These are phyloP conservation scores for Cladorrhinum sp. DNA, from an alignment of 2,329 filamentous ascomycete species.

Conservation along the genomic window DNA sequence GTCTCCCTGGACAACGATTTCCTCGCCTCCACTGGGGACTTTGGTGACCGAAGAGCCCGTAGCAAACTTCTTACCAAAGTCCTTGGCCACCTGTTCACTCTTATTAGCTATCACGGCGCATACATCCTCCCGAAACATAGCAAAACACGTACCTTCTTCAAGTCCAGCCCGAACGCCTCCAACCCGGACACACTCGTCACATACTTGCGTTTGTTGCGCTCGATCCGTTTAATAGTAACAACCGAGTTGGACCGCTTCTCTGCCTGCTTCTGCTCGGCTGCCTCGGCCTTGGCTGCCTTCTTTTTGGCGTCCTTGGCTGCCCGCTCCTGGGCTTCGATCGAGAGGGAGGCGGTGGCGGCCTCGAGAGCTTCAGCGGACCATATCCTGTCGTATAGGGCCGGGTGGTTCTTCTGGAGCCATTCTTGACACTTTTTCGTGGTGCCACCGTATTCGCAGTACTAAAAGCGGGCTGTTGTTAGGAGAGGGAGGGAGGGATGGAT, in stretches of 20 bases:
- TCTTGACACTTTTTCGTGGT: conserved; percentile 96
- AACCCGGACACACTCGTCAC: conserved; percentile 90
- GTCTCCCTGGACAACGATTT: conserved; percentile 97
- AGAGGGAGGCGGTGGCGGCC: conserved; percentile 80
- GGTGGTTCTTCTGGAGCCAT: conserved; percentile 78
- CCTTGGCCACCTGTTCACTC: conserved; percentile 68
- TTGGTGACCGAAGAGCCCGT: conserved; percentile 93
- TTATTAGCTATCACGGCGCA: not conserved
- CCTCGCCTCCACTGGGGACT: conserved; percentile 78
- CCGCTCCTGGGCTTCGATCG: conserved; percentile 87
- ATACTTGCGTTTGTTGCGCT: conserved; percentile 96
- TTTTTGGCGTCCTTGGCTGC: conserved; percentile 95
- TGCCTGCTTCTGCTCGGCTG: conserved; percentile 77
- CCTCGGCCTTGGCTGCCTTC: conserved; percentile 91
- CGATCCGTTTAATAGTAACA: conserved; percentile 91
- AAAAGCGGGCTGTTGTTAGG: not conserved
- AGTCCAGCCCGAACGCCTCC: conserved; percentile 84
- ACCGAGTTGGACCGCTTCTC: conserved; percentile 80
- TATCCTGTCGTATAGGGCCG: conserved; percentile 70
- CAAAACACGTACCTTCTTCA: conserved; percentile 68
- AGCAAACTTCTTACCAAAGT: conserved; percentile 97
- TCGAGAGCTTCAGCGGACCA: conserved; percentile 86
- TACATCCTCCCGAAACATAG: not conserved
- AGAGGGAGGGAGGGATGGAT: not conserved
- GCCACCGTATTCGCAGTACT: conserved; percentile 99